Percentiles rank a stretch among this genome's conserved stretches.
These are phyloP conservation scores for Lentinus brumalis DNA, from an alignment of 768 basidiomycete species.

Conservation along the genomic window DNA sequence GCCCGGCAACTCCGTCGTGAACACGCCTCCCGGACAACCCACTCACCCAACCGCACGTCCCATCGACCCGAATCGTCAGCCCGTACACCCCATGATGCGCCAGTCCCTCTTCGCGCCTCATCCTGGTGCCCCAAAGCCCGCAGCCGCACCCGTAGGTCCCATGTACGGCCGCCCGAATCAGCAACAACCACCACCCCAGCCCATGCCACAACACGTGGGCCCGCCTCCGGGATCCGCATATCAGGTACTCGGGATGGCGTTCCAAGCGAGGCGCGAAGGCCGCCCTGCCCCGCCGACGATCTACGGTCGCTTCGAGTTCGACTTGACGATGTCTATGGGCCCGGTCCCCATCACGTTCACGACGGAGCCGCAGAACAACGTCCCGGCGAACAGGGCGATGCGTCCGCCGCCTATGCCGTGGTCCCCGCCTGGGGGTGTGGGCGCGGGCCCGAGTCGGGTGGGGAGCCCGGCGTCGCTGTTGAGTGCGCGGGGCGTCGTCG, in stretches of 20 bases:
- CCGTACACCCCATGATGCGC: slow-evolving; percentile 30
- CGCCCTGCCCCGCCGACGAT: slow-evolving; percentile 51
- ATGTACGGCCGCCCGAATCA: slow-evolving; percentile 53
- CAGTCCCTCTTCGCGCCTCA: slow-evolving; percentile 54
- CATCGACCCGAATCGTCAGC: slow-evolving; percentile 25
- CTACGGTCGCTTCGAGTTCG: slow-evolving; percentile 57
- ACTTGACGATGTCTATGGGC: slow-evolving; percentile 48
- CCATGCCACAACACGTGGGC: slow-evolving; percentile 12
- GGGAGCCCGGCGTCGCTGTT: slow-evolving; percentile 1
- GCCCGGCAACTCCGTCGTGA: not conserved
- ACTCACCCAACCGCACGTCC: slow-evolving; percentile 18
- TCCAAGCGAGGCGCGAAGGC: slow-evolving; percentile 25
- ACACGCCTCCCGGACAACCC: slow-evolving; percentile 19
- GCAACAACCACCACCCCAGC: slow-evolving; percentile 8
- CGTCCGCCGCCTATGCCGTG: slow-evolving; percentile 14
- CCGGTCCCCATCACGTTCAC: slow-evolving; percentile 68
- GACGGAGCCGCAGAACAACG: slow-evolving; percentile 47
- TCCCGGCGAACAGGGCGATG: slow-evolving; percentile 30
- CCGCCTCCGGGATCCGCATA: slow-evolving; percentile 31
- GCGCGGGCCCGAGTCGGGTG: slow-evolving; percentile 1
- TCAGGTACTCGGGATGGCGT: slow-evolving; percentile 27
- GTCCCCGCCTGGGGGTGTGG: not conserved
- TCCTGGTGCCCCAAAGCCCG: slow-evolving; percentile 54
- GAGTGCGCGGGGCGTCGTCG: not conserved
- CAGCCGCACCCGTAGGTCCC: slow-evolving; percentile 48